Conservation (phyloP, 1,284 basidiomycete species). For the Anthracocystis panici-leucophaei region DNA sequence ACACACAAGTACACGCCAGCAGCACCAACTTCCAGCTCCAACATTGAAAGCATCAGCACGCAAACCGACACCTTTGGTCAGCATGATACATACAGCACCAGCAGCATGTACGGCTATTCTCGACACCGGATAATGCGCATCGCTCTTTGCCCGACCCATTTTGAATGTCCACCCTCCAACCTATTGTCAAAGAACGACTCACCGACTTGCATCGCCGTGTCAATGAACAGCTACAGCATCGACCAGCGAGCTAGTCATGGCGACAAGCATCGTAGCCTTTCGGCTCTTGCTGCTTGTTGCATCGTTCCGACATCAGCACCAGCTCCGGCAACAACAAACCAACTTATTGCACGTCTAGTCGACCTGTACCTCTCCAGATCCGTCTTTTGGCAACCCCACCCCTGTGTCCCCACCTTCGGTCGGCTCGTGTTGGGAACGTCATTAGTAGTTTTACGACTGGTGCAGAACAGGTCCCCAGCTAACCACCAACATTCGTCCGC, state of each 20-base stretch:
- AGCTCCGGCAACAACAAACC: too few relatives aligned
- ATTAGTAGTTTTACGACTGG: slow-evolving; percentile 46
- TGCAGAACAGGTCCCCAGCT: slow-evolving; percentile 56
- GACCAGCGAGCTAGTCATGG: background rate
- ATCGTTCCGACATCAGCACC: background rate
- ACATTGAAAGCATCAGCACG: background rate
- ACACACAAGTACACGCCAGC: background rate
- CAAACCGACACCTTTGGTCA: background rate
- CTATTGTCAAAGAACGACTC: background rate
- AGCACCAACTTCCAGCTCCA: background rate
- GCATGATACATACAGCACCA: slow-evolving; percentile 5
- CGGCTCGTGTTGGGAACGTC: slow-evolving; percentile 44
- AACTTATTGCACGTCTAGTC: background rate
- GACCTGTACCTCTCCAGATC: slow-evolving; percentile 56
- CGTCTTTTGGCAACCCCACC: slow-evolving; percentile 44
- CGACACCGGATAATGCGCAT: slow-evolving; percentile 25
- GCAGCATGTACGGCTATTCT: too few relatives aligned
- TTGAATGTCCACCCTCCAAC: slow-evolving; percentile 4
- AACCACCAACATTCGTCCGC: slow-evolving; percentile 21
- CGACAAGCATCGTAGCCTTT: background rate
- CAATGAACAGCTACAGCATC: background rate
- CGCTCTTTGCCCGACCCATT: background rate
- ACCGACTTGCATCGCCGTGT: background rate
- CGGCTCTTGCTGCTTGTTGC: background rate
- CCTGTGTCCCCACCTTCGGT: slow-evolving; percentile 14